Evolutionary conservation across 345 rosid species (phyloP), one percentile per base, ranked within the genome.

Genomic region (Eucalyptus brandiana): DNA sequence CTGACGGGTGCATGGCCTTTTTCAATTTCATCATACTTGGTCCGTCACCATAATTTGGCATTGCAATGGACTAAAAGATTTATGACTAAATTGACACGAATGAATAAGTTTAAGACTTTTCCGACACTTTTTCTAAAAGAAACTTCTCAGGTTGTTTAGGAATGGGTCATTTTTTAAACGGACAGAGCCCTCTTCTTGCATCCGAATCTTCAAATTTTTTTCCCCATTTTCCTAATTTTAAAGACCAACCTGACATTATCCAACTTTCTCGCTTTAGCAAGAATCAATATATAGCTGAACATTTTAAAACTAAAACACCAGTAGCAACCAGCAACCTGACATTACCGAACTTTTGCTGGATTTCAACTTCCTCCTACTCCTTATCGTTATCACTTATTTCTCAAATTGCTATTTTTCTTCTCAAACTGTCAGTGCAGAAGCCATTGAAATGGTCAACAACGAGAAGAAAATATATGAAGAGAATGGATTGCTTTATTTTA

Each of bases 81-180:
- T 56, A 24, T 0, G 0, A 56, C 14, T 56, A 56, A 56, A 56
- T 24, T 56, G 6, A 0, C 1, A 56, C 14, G 1, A 2, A 23
- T 56, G 1, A 24, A 56, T 56, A 56, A 5, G 13, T 56, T 56
- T 10, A 23, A 11, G 6, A 2, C 30, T 56, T 24, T 10, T 56
- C 28, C 1, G 6, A 56, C 6, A 24, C 3, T 24, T 56, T 0
- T 6, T 23, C 9, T 56, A 23, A 56, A 56, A 56, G 8, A 60
- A 12, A 60, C 30, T 28, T 60, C 8, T 60, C 3, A 6, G 4
- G 5, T 28, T 60, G 69, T 60, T 28, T 28, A 60, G 32, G 15
- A 60, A 60, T 6, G 32, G 17, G 69, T 60, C 69, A 9, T 24
- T 28, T 28, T 60, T 13, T 60, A 9, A 60, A 60, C 1, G 32